Conservation (phyloP, 768 basidiomycete species). For the Russula sp. region DNA sequence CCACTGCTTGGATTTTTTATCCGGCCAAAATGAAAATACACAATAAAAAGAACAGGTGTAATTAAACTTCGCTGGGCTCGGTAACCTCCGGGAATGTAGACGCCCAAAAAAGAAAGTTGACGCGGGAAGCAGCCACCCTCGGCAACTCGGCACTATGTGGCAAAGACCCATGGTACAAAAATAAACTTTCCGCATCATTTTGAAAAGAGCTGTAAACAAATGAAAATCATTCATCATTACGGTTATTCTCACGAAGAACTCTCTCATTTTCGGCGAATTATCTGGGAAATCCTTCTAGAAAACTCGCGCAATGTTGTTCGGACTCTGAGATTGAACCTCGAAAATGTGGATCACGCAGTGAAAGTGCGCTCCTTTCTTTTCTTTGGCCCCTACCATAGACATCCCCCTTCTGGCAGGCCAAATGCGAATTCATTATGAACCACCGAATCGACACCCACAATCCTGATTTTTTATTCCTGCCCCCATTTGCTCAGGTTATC, state of each 20-base stretch:
- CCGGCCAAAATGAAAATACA: too few relatives aligned
- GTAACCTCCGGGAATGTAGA: too few relatives aligned
- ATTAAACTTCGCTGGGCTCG: too few relatives aligned
- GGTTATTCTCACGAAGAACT: slow-evolving; percentile 39
- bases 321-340: too few relatives aligned
- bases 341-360: background rate
- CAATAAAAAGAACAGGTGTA: too few relatives aligned
- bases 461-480: slow-evolving; percentile 26
- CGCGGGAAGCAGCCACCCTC: too few relatives aligned
- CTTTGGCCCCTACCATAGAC: background rate
- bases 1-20: too few relatives aligned
- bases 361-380: background rate
- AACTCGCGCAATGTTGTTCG: background rate
- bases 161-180: too few relatives aligned
- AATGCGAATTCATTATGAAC: background rate
- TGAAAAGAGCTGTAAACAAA: too few relatives aligned
- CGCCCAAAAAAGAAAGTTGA: too few relatives aligned
- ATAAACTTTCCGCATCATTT: too few relatives aligned
- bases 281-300: slow-evolving; percentile 6
- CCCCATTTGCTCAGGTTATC: background rate
- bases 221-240: background rate
- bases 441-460: background rate
- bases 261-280: background rate
- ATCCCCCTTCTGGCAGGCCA: background rate
- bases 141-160: too few relatives aligned